Base-by-base conservation (phyloP, 73 alveolate genomes). In the Breviolum minutum region DNA sequence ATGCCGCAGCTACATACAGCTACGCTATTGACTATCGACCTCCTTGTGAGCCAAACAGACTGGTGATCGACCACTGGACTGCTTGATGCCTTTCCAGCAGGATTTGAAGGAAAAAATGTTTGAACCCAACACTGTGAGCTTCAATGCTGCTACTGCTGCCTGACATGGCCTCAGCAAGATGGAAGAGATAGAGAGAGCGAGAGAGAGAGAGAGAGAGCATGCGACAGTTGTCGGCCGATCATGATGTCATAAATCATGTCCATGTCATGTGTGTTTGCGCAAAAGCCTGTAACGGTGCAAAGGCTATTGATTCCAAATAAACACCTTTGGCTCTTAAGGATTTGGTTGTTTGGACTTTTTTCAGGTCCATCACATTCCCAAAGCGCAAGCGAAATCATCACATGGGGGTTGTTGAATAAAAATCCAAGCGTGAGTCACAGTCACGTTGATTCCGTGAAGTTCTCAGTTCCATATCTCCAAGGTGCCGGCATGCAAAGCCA, bases 131-230 rank as follows among this genome's bases (percentile, higher is more conserved):
- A 32, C 90, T 12, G 87, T 92, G 62, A 60, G 81, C 14, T 92
- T 92, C 98, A 92, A 92, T 19, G 89, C 98, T 7, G 89, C 98
- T 7, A 61, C 62, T 26, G 54, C 91, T 27, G 98, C 98, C 26
- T 92, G 98, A 22, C 32, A 60, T 8, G 93, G 48, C 32, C 93
- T 54, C 26, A 83, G 85, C 12, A 17, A 14, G n/a, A 74, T 17
- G 77, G n/a, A 22, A 22, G 77, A 40, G 54, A 40, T 0, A 40
- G 54, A 40, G 54, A 40, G 54, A 40, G 54, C 0, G 54, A 40
- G 54, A 40, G 54, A 40, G 54, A 40, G 54, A 40, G 54, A 40
- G 54, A 40, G 54, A 40, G 54, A 40, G 54, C 54, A 40, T 40
- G 54, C 54, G 54, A 40, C 54, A 3, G 54, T 40, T 40, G 54